Percentiles rank a stretch among this genome's conserved stretches.
Conservation (phyloP, 106 monocot genomes). For the Apostasia shenzhenica region DNA sequence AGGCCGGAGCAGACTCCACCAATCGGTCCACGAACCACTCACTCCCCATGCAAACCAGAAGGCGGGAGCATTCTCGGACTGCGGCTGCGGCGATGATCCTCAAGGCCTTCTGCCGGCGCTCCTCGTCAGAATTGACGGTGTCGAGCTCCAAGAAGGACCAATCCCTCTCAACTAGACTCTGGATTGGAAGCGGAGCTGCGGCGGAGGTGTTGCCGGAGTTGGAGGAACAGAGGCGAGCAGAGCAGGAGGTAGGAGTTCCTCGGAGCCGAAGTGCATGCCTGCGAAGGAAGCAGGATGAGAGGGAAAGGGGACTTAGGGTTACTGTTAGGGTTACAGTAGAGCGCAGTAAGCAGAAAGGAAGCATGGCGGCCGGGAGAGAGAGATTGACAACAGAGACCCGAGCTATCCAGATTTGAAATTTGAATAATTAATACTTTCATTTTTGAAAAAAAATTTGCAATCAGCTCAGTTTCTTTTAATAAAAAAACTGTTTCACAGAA, state of each 20-base stretch:
- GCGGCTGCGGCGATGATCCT: slow-evolving; percentile 7
- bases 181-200: neutral
- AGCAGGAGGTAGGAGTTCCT: neutral
- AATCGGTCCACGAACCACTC: slow-evolving; percentile 8
- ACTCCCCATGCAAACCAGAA: slow-evolving; percentile 13
- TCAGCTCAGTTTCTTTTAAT: too few species aligned
- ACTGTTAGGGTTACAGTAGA: neutral
- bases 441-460: too few species aligned
- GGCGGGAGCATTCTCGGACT: slow-evolving; percentile 2
- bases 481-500: too few species aligned
- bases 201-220: neutral
- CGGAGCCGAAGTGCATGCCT: neutral
- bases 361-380: neutral
- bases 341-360: neutral
- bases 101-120: neutral
- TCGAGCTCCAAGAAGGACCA: slow-evolving; percentile 7
- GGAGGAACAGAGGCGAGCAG: neutral
- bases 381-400: too few species aligned
- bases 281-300: neutral
- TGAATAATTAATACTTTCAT: too few species aligned
- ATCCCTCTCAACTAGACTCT: slow-evolving; percentile 4
- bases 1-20: slow-evolving; percentile 1
- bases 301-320: neutral
- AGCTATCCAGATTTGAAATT: too few species aligned
- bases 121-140: slow-evolving; percentile 1